phyloP scores from a whole-genome alignment of 2,329 filamentous ascomycete genomes.

The Penicillium olsonii region DNA sequence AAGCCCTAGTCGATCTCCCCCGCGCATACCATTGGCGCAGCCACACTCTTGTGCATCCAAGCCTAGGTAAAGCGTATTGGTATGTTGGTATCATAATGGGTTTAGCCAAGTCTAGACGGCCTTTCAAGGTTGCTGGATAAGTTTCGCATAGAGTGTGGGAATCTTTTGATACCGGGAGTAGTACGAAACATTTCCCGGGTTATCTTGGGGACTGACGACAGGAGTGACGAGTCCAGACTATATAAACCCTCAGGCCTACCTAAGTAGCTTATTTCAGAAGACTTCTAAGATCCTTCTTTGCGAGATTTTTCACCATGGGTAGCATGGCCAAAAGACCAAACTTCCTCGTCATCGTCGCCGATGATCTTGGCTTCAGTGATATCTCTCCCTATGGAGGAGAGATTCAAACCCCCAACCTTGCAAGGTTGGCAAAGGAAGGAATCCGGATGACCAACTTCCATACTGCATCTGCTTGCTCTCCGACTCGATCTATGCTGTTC shows the following conservation, averaged over 20 bases:
- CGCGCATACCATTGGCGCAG: not conserved
- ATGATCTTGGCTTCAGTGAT: conserved; percentile 35
- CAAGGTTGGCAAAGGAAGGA: conserved; percentile 11
- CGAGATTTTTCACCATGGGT: not conserved
- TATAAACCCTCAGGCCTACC: not conserved
- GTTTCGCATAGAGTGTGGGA: too few species aligned
- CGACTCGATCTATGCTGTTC: conserved; percentile 38
- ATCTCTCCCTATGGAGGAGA: conserved; percentile 31
- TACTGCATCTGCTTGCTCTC: conserved; percentile 60
- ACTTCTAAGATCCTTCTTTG: too few species aligned
- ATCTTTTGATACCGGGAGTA: not conserved
- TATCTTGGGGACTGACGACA: too few species aligned
- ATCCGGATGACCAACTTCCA: conserved; percentile 54
- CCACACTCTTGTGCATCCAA: not conserved
- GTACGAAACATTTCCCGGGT: not conserved
- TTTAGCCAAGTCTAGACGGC: not conserved
- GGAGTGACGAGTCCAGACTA: too few species aligned
- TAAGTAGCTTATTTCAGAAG: too few species aligned
- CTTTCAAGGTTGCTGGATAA: too few species aligned
- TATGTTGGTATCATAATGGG: not conserved
- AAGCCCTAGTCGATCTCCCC: not conserved
- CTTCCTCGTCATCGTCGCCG: conserved; percentile 19
- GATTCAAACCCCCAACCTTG: conserved; percentile 31
- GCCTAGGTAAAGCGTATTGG: too few species aligned
- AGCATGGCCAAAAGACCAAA: conserved; percentile 1